These are phyloP conservation scores for Cyamopsis tetragonoloba DNA, from an alignment of 306 rosid species.

Conservation along the genomic window DNA sequence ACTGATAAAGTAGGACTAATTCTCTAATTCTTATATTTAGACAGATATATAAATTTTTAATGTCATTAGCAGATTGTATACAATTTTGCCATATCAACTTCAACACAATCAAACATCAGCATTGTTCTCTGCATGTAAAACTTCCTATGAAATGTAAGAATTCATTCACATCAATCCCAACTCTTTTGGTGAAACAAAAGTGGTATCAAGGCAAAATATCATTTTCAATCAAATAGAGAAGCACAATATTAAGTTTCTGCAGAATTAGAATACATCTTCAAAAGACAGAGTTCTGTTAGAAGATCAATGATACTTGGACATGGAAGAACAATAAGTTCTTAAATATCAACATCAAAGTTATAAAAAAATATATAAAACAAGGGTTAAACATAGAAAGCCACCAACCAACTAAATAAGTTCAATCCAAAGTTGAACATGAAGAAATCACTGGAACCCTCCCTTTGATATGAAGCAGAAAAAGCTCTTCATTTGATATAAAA, in stretches of 20 bases:
- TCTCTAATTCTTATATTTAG: not conserved
- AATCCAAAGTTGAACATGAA: not conserved
- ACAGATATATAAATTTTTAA: not conserved
- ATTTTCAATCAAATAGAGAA: not conserved
- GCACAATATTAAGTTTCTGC: not conserved
- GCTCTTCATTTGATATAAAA: no score
- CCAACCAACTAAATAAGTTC: not conserved
- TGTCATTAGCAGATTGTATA: not conserved
- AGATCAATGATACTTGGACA: not conserved
- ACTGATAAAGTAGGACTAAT: not conserved
- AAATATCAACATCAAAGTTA: not conserved
- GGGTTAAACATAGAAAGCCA: not conserved
- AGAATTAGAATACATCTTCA: not conserved
- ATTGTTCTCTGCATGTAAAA: not conserved
- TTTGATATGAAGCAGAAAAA: no score
- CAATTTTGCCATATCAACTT: not conserved
- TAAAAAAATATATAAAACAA: not conserved
- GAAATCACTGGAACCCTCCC: not conserved
- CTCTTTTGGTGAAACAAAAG: no score
- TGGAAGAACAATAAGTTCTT: not conserved
- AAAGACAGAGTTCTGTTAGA: not conserved
- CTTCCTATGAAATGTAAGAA: conserved; percentile 9
- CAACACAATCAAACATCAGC: conserved; percentile 15
- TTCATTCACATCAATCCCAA: conserved; percentile 40
- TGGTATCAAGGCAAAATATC: not conserved